Base-by-base conservation (phyloP, 305 asterid species). In the Withania somnifera region DNA sequence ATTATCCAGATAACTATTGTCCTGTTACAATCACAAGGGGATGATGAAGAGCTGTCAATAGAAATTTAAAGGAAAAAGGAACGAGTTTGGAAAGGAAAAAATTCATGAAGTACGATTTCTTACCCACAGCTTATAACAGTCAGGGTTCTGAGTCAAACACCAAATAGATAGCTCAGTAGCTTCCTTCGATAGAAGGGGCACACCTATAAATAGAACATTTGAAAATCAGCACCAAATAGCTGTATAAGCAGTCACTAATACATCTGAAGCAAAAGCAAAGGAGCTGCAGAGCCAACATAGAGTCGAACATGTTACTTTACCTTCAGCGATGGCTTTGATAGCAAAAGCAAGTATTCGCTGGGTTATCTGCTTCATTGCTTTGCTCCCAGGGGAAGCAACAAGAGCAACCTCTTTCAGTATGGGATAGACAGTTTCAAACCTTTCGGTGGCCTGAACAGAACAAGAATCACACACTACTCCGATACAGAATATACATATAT, bases 331-430 rank as follows among this genome's bases (percentile, higher is more conserved):
- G 2, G 85, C 88, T 83, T 83, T 86, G 15, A 88, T 67, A 36
- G 89, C 82, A 83, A 86, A 85, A 20, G 84, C 82, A 84, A 88
- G 30, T 67, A 88, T 86, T 79, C 87, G 87, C 78, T 86, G 88
- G 51, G 89, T 79, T 32, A 88, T 68, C 69, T 86, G 91, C 79
- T 82, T 86, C 83, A 87, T 84, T 73, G 86, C 86, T 85, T 85
- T 86, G 82, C 91, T 88, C 81, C 91, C 91, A 45, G 88, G 82
- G 58, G 91, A 28, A 82, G 85, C 89, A 58, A 82, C 83, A 75
- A 88, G 87, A 67, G 89, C 89, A 22, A 86, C 88, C 76, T 88
- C 89, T 84, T 88, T 88, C 82, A 88, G 77, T 32, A 56, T 42
- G 11, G 89, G 89, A 28, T 88, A 88, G 54, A 88, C 45, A 20